phyloP scores from a whole-genome alignment of 1,139 yeast genomes.

The Nakaseomyces glabratus region DNA sequence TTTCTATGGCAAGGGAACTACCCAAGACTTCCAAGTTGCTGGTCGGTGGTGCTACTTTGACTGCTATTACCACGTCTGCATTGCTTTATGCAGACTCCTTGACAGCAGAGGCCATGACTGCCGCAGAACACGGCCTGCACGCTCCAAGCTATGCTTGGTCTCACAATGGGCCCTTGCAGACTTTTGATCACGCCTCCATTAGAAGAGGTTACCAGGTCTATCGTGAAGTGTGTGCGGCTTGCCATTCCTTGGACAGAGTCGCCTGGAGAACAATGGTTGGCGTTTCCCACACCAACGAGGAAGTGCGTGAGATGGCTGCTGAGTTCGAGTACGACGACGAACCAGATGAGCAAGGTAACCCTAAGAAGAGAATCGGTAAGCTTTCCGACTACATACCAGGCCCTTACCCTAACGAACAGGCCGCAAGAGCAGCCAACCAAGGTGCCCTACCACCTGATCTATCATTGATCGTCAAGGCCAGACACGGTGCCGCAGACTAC shows the following conservation, averaged over 20 bases:
- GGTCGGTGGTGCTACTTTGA: slow-evolving; percentile 45
- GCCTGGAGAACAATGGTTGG: slow-evolving; percentile 99
- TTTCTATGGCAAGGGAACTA: slow-evolving; percentile 4
- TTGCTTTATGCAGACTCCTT: slow-evolving; percentile 69
- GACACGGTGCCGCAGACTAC: slow-evolving; percentile 98
- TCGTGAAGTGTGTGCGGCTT: slow-evolving; percentile 98
- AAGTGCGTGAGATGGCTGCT: slow-evolving; percentile 90
- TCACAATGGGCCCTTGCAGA: slow-evolving; percentile 82
- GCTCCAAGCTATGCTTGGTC: slow-evolving; percentile 92
- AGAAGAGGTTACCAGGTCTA: slow-evolving; percentile 99
- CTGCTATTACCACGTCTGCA: slow-evolving; percentile 67
- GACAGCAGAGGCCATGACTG: slow-evolving; percentile 93
- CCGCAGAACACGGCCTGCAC: slow-evolving; percentile 98
- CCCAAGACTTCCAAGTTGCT: slow-evolving; percentile 40
- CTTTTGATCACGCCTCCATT: slow-evolving; percentile 92
- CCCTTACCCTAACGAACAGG: slow-evolving; percentile 96
- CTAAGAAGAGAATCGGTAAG: slow-evolving; percentile 97
- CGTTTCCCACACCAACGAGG: slow-evolving; percentile 85
- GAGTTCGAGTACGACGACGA: slow-evolving; percentile 98
- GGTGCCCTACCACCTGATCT: slow-evolving; percentile 99
- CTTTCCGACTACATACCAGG: slow-evolving; percentile 91
- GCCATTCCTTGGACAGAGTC: slow-evolving; percentile 93
- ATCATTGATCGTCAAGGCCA: slow-evolving; percentile 93
- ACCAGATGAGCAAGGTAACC: slow-evolving; percentile 99
- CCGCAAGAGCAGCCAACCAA: slow-evolving; percentile 99